Base-by-base conservation (phyloP, 176 grass and related monocot species). In the Carex scoparia region DNA sequence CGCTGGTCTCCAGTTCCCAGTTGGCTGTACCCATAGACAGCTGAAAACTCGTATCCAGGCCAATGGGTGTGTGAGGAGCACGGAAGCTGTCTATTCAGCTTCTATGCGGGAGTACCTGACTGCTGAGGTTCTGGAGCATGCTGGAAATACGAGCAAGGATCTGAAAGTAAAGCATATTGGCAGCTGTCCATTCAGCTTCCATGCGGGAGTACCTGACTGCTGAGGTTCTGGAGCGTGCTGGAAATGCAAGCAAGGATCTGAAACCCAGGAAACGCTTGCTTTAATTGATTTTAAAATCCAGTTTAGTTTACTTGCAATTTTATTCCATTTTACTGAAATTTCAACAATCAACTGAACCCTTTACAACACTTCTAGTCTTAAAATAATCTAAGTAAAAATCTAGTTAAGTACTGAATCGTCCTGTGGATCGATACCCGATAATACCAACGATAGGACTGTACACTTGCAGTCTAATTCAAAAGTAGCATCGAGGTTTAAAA, bases 111-210 rank as follows among this genome's bases (percentile, higher is more conserved):
- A 93, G 76, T 91, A 90, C 80, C 75, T 93, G 40, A 89, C 86
- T 2, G 89, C 89, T 0, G 91, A 93, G 85, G 76, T 93, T 31
- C 79, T 91, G 23, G 91, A 93, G 84, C 91, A 91, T 79, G 86
- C 89, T 5, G 89, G 89, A 51, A 93, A 93, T 42, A 89, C 86
- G 2, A 84, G 86, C 91, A 93, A 90, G 48, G 91, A 90, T 71
- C 89, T 93, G 63, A 93, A 93, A 68, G 80, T 90, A 49, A 93
- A 93, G 86, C 88, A 84, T 57, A 86, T 93, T n/a, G 7, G 91
- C 81, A 3, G 91, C 89, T 30, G 89, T 93, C 58, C 89, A 93
- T 77, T 53, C 86, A 1, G 89, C 89, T 12, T 86, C 91, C 1
- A 85, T 93, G 57, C 69, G 91, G 7, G 89, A 93, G 76, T 91